Conservation (phyloP, 1,284 basidiomycete species). For the Mycena citricolor region DNA sequence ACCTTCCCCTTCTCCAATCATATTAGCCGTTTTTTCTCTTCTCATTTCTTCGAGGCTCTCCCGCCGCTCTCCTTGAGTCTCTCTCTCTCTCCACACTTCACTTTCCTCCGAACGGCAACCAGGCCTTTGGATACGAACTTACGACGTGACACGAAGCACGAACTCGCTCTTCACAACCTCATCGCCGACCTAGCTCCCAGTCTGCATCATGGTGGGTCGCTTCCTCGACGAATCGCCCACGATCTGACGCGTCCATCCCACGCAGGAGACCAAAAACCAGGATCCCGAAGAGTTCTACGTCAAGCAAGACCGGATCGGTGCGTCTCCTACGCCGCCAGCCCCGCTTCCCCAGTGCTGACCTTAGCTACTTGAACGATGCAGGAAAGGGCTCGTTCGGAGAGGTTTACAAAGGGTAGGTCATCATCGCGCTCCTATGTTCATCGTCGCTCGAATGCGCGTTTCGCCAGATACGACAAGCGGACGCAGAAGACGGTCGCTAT, state of each 20-base stretch:
- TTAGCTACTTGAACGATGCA: conserved; percentile 34
- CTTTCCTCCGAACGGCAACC: too few species aligned
- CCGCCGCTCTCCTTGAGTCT: conserved; percentile 9
- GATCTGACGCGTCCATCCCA: conserved; percentile 27
- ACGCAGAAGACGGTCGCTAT: conserved; percentile 94
- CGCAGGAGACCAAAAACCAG: conserved; percentile 64
- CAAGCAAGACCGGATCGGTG: conserved; percentile 94
- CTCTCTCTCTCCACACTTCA: conserved; percentile 19
- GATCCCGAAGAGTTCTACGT: conserved; percentile 97
- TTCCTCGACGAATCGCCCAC: conserved; percentile 26
- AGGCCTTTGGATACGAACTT: conserved; percentile 16
- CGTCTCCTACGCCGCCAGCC: conserved; percentile 30
- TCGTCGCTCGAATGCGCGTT: conserved; percentile 20
- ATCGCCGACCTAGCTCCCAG: conserved; percentile 20
- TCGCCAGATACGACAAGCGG: conserved; percentile 81
- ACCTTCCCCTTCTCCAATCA: too few species aligned
- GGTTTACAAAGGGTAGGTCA: conserved; percentile 88
- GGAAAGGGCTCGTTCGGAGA: conserved; percentile 97
- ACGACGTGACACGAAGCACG: conserved; percentile 39
- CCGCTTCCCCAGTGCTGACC: conserved; percentile 13
- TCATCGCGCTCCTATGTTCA: conserved; percentile 15
- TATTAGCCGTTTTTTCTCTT: too few species aligned
- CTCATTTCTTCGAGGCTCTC: conserved; percentile 8
- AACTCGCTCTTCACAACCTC: conserved; percentile 16
- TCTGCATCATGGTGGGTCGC: conserved; percentile 25